Evolutionary conservation across 1,139 yeast species (phyloP).

Genomic region (Pichia sp.): DNA sequence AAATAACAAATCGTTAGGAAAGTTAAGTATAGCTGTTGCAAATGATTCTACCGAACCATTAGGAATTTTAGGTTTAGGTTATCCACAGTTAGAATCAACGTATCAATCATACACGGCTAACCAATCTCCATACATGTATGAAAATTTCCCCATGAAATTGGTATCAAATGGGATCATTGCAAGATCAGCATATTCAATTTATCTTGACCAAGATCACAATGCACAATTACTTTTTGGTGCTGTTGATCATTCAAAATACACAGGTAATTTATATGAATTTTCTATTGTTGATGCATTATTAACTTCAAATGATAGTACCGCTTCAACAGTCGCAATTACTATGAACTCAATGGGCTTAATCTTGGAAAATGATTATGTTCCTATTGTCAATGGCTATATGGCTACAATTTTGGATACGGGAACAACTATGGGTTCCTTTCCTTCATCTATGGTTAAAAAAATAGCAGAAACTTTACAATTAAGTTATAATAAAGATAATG

Average conservation of each 20-base stretch:
- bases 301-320: constrained; percentile 23
- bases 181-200: constrained; percentile 49
- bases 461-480: constrained; percentile 34
- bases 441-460: constrained; percentile 35
- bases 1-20: constrained; percentile 37
- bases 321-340: constrained; percentile 41
- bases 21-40: constrained; percentile 55
- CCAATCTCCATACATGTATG: constrained; percentile 33
- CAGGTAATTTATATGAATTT: constrained; percentile 40
- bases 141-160: constrained; percentile 54
- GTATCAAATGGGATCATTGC: constrained; percentile 45
- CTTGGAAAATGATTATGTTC: not conserved
- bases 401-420: constrained; percentile 62
- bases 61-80: constrained; percentile 61
- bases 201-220: constrained; percentile 35
- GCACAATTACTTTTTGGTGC: constrained; percentile 56
- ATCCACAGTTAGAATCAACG: constrained; percentile 44
- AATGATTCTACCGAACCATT: constrained; percentile 42
- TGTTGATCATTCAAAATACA: constrained; percentile 46
- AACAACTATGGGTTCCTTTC: constrained; percentile 51
- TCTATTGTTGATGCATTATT: constrained; percentile 37
- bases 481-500: constrained; percentile 28
- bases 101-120: constrained; percentile 1
- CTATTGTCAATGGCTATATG: constrained; percentile 32
- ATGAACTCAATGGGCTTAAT: constrained; percentile 28